Evolutionary conservation across 345 rosid species (phyloP), one percentile per base, ranked within the genome.

Genomic region (Acer yangbiense): DNA sequence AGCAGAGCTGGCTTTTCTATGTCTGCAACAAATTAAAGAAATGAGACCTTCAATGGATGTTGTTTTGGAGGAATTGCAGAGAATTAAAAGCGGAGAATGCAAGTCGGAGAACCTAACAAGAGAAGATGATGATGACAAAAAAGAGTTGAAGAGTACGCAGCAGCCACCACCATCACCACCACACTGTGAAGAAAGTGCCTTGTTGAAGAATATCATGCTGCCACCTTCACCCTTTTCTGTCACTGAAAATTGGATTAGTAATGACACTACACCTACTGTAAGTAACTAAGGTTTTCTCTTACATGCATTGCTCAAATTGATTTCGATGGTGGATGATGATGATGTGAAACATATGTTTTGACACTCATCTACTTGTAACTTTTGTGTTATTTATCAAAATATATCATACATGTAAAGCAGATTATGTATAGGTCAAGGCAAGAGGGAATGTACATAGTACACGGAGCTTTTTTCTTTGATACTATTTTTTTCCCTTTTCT

Each of bases 141-240:
- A 73, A 32, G 77, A 7, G 79, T 76, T 48, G 21, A 41, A 27
- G 50, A 70, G 44, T 50, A 18, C 23, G 39, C 70, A 41, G 72
- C 76, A 41, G 73, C 78, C 76, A 10, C 87, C 84, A 71, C 82
- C 78, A 73, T 83, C 90, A 13, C 87, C 93, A 29, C 84, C 82
- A 12, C 79, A 78, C 2, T 72, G 81, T 57, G 92, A 78, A 1
- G 83, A 82, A 65, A 80, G 65, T 76, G 71, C 76, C 8, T 77
- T 89, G 18, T 29, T 84, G 74, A 72, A 82, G 80, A 79, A 80
- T 20, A 54, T 21, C 58, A 65, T 9, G 50, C 71, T 13, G 48
- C 88, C 81, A 21, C 72, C 81, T 76, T 94, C 98, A 67, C 94
- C 92, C 0, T 58, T 78, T 71, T 90, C 95, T 14, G 92, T 87